A percentile compares a stretch with the other conserved stretches of the same genome.
Evolutionary conservation across 805 yeast genomes (phyloP).

Genomic region (Nematodospora valgi): DNA sequence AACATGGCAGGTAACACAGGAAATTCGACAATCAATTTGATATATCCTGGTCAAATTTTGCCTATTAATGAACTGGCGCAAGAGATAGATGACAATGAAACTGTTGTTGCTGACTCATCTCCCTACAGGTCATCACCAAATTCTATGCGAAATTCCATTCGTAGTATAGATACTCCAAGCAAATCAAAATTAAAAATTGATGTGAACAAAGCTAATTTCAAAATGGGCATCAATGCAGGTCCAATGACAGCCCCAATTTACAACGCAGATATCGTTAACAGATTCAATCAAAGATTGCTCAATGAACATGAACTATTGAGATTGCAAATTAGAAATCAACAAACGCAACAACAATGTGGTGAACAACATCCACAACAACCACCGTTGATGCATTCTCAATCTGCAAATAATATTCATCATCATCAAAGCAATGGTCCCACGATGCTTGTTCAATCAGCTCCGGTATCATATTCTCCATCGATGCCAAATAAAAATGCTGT

Average conservation of each 20-base stretch:
- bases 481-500: no score
- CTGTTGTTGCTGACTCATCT: constrained; percentile 40
- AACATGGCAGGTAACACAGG: constrained; percentile 8
- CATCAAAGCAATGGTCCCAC: neutral
- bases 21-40: constrained; percentile 5
- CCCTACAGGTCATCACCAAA: constrained; percentile 27
- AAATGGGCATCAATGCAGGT: constrained; percentile 13
- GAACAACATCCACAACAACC: constrained; percentile 5
- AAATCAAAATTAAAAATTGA: constrained; percentile 8
- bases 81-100: constrained; percentile 36
- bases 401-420: constrained; percentile 3
- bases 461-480: neutral
- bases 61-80: no score
- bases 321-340: constrained; percentile 15
- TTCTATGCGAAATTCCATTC: no score
- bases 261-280: constrained; percentile 24
- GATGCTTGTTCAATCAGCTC: neutral
- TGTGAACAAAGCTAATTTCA: constrained; percentile 7
- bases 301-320: no score
- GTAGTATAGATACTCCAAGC: constrained; percentile 11
- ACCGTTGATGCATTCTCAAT: constrained; percentile 9
- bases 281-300: no score
- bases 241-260: constrained; percentile 36
- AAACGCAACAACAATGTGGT: neutral
- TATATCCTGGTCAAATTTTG: no score